These are phyloP conservation scores for Cicer cuneatum DNA, from an alignment of 306 rosid species.

Conservation along the genomic window DNA sequence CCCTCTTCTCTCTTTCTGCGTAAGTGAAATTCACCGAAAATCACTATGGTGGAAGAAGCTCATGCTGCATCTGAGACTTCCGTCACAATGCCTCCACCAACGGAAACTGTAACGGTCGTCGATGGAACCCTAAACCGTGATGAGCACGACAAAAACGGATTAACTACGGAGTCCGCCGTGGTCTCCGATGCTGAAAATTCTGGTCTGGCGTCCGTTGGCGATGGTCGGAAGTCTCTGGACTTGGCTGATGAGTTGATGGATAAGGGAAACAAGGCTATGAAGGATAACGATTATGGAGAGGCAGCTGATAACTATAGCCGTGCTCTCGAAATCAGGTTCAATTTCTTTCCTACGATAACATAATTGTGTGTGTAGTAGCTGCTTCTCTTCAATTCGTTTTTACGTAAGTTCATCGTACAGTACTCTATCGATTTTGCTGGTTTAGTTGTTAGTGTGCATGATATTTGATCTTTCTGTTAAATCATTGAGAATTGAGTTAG, in stretches of 20 bases:
- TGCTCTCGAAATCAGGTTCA: conserved; percentile 91
- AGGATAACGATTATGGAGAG: conserved; percentile 67
- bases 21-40: conserved; percentile 21
- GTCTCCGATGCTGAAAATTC: conserved; percentile 61
- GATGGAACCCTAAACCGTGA: conserved; percentile 50
- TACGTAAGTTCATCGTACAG: not conserved
- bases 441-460: not conserved
- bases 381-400: conserved; percentile 3
- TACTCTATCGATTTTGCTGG: not conserved
- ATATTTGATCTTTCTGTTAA: conserved; percentile 11
- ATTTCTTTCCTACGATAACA: not conserved
- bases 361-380: not conserved
- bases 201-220: conserved; percentile 50
- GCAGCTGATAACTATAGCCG: conserved; percentile 92
- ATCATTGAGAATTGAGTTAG: conserved; percentile 2
- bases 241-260: conserved; percentile 68
- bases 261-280: conserved; percentile 72
- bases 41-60: conserved; percentile 69
- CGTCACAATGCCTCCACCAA: conserved; percentile 44
- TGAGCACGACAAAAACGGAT: conserved; percentile 44
- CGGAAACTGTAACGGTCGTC: conserved; percentile 22
- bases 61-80: conserved; percentile 57
- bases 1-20: not conserved
- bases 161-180: conserved; percentile 47
- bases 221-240: conserved; percentile 60